phyloP scores from a whole-genome alignment of 2,329 filamentous ascomycete genomes.

The Colletotrichum musicola region DNA sequence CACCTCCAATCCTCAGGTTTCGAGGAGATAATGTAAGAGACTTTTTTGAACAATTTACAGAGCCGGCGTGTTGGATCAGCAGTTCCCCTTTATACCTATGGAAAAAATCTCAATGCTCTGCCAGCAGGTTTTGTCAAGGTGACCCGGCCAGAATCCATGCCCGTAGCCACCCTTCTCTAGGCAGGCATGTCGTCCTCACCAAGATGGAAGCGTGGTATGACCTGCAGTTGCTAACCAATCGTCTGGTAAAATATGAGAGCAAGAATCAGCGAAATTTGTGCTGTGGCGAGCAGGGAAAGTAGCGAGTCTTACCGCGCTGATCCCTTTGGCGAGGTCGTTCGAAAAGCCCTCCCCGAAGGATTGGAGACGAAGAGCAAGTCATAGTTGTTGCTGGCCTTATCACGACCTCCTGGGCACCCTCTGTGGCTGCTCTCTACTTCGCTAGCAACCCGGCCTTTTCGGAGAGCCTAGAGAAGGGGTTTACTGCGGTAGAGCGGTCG shows the following conservation, averaged over 20 bases:
- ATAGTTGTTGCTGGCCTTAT: constrained; percentile 53
- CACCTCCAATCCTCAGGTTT: constrained; percentile 48
- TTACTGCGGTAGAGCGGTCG: constrained; percentile 38
- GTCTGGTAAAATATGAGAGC: constrained; percentile 16
- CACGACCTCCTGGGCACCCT: constrained; percentile 52
- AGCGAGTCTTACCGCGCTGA: constrained; percentile 39
- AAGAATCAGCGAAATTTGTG: constrained; percentile 20
- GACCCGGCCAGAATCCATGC: constrained; percentile 42
- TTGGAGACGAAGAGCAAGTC: constrained; percentile 50
- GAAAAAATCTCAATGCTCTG: no score
- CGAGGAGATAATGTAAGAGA: constrained; percentile 42
- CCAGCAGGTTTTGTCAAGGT: no score
- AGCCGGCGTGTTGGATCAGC: background rate
- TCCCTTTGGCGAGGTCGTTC: constrained; percentile 51
- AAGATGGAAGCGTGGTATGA: no score
- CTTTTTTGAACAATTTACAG: constrained; percentile 43
- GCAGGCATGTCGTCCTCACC: background rate
- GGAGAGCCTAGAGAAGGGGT: constrained; percentile 48
- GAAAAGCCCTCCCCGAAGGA: no score
- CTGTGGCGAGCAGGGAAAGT: background rate
- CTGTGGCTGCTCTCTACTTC: constrained; percentile 51
- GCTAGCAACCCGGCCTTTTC: constrained; percentile 49
- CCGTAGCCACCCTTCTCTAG: constrained; percentile 40
- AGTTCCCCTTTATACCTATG: no score
- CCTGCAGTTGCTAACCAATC: background rate